Conservation (phyloP, 495 filamentous ascomycete species). For the Xylaria castorea region DNA sequence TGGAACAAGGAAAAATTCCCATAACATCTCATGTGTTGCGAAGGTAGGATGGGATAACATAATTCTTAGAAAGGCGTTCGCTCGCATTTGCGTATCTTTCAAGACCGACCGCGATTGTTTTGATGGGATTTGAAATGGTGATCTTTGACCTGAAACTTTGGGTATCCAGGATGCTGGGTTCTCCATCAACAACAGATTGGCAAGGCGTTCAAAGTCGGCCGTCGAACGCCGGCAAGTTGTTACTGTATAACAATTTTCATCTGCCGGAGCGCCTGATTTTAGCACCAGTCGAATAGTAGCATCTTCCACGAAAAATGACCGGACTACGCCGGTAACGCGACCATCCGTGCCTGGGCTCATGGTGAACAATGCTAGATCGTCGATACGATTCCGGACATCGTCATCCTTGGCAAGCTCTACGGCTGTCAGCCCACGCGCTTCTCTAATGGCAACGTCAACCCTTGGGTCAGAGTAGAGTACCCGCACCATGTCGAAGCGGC, state of each 20-base stretch:
- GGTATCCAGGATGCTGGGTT: constrained; percentile 96
- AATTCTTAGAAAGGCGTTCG: constrained; percentile 86
- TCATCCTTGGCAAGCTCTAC: constrained; percentile 98
- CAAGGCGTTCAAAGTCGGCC: constrained; percentile 89
- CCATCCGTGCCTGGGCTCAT: constrained; percentile 73
- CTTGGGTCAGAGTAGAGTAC: constrained; percentile 85
- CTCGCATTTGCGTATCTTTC: constrained; percentile 83
- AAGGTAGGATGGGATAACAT: constrained; percentile 92
- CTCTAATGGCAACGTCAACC: constrained; percentile 84
- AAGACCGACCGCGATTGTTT: constrained; percentile 87
- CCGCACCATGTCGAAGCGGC: constrained; percentile 89
- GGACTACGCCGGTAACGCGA: constrained; percentile 88
- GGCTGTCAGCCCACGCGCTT: constrained; percentile 88
- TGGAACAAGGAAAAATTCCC: constrained; percentile 98
- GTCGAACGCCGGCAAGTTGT: constrained; percentile 93
- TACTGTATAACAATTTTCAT: constrained; percentile 77
- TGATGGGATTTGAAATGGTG: constrained; percentile 90
- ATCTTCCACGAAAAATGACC: constrained; percentile 98
- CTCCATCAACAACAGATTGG: constrained; percentile 84
- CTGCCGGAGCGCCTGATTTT: constrained; percentile 83
- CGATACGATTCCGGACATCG: constrained; percentile 93
- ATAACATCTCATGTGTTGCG: constrained; percentile 94
- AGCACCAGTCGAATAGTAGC: constrained; percentile 90
- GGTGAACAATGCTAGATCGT: constrained; percentile 87
- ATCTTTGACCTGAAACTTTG: constrained; percentile 75